A percentile compares a stretch with the other conserved stretches of the same genome.
These are phyloP conservation scores for Astrocystis sublimbata DNA, from an alignment of 495 filamentous ascomycete genomes.

Conservation along the genomic window DNA sequence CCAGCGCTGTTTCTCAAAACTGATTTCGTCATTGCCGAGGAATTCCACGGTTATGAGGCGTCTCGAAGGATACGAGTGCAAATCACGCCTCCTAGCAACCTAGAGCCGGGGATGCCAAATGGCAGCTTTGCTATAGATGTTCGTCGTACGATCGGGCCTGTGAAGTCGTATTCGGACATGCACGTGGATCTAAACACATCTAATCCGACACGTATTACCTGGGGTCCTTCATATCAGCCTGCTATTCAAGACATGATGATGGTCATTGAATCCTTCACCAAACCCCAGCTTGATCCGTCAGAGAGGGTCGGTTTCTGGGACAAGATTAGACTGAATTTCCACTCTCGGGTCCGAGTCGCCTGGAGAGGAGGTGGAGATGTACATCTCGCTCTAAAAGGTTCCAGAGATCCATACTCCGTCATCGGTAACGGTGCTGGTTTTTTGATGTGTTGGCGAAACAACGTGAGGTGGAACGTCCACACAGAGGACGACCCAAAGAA, in stretches of 20 bases:
- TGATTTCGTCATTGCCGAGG: conserved; percentile 96
- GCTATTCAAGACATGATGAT: conserved; percentile 99
- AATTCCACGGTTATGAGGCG: conserved; percentile 76
- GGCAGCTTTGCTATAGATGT: conserved; percentile 80
- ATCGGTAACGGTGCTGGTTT: conserved; percentile 93
- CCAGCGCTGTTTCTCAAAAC: conserved; percentile 81
- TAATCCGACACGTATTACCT: conserved; percentile 88
- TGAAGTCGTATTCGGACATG: conserved; percentile 96
- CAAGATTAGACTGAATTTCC: conserved; percentile 92
- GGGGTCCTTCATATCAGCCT: conserved; percentile 96
- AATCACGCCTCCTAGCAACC: conserved; percentile 68
- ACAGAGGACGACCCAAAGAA: conserved; percentile 80
- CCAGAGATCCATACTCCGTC: conserved; percentile 90
- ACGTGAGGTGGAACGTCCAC: conserved; percentile 83
- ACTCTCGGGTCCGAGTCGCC: conserved; percentile 82
- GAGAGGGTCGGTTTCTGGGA: conserved; percentile 98
- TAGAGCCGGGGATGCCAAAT: conserved; percentile 42
- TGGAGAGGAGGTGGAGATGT: conserved; percentile 98
- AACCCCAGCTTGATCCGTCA: conserved; percentile 88
- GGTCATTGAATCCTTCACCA: conserved; percentile 96
- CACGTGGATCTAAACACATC: conserved; percentile 88
- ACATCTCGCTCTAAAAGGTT: conserved; percentile 88
- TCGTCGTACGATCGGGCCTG: conserved; percentile 86
- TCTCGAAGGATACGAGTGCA: conserved; percentile 78
- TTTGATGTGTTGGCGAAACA: conserved; percentile 94